Percentiles rank a stretch among this genome's conserved stretches.
Evolutionary conservation across 345 rosid species (phyloP).

Genomic region (Heritiera littoralis): DNA sequence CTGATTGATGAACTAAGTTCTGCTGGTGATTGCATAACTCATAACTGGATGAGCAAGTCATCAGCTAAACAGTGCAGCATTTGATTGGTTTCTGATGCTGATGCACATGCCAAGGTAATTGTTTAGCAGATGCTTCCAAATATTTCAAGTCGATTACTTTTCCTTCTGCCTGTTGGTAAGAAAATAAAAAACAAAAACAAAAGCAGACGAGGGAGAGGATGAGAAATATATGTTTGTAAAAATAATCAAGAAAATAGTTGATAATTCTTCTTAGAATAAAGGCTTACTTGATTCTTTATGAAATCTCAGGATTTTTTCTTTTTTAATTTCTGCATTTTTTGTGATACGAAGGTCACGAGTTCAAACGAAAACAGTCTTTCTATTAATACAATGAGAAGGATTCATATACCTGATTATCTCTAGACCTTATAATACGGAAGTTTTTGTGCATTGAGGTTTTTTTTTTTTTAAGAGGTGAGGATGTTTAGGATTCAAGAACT

Average conservation of each 20-base stretch:
- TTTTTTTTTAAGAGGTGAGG: too few species aligned
- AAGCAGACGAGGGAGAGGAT: neutral
- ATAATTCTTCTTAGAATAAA: neutral
- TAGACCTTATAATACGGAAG: too few species aligned
- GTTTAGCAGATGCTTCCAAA: neutral
- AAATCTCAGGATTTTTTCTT: neutral
- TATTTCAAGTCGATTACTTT: neutral
- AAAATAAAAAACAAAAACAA: neutral
- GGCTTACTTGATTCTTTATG: neutral
- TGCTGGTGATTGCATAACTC: neutral
- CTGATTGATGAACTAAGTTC: too few species aligned
- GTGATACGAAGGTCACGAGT: neutral
- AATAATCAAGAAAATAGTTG: neutral
- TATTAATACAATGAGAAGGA: too few species aligned
- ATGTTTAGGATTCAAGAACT: too few species aligned
- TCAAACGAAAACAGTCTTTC: too few species aligned
- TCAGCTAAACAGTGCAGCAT: neutral
- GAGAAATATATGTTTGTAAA: neutral
- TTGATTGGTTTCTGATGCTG: neutral
- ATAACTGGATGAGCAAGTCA: too few species aligned
- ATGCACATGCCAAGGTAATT: neutral
- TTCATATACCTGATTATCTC: too few species aligned
- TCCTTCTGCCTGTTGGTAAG: too few species aligned
- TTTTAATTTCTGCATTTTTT: neutral
- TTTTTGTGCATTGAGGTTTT: too few species aligned